Evolutionary conservation across 73 alveolate genomes (phyloP), one percentile per base, ranked within the genome.

Genomic region (Symbiodinium natans): DNA sequence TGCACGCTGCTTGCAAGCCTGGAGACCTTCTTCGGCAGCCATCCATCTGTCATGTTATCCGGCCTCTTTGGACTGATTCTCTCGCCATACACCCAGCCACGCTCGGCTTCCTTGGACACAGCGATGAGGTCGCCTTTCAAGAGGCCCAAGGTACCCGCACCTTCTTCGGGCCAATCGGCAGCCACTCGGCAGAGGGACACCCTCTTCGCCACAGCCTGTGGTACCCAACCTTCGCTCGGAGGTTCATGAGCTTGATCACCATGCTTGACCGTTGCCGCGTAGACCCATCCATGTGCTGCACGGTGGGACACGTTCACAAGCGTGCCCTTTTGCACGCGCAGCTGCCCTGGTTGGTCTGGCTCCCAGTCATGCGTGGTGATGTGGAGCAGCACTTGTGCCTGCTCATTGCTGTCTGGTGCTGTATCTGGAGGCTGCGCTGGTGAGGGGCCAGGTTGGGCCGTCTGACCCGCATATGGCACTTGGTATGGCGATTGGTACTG

Each of bases 1-100:
- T 46, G 59, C 59, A 46, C 36, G 7, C 77, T 63, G 9, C 77
- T 63, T 63, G 77, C 77, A 27, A 27, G 77, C 77, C 31, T 52
- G 34, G 84, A 8, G 43, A 73, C 97, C 97, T 92, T 92, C 98
- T 92, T 92, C 59, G 98, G 98, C 27, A 92, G 84, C 98, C 98
- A 92, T 68, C 98, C 98, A 36, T 74, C 98, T 41, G 84, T 71
- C 33, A 88, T 77, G 40, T 48, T 39, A 31, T 92, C 98, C 23
- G 92, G 98, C 38, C 92, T 88, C 43, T 74, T 75, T 5, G 98
- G 98, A 63, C 98, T 77, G 92, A 92, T 92, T 83, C 98, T 88
- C 83, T 92, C 98, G 13, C 98, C 98, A 38, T 92, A 92, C 43
- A 92, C 98, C 98, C 98, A 92, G 59, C 98, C 98, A 41, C 98